A percentile compares a stretch with the other conserved stretches of the same genome.
Conservation (phyloP, 192 early-diverging fungal species). For the Coemansia sp. region DNA sequence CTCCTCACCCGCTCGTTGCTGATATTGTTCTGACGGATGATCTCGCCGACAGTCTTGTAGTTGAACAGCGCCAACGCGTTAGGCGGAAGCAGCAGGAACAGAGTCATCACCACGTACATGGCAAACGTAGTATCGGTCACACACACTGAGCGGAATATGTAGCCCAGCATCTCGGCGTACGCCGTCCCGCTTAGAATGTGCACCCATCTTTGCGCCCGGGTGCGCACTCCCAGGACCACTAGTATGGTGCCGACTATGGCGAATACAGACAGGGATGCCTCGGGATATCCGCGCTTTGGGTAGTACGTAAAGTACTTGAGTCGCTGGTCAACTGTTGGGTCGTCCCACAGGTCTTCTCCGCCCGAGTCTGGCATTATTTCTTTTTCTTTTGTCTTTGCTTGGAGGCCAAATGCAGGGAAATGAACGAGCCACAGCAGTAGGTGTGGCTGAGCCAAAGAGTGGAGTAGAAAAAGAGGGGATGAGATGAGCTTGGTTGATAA, state of each 20-base stretch:
- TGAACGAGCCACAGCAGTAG: not conserved
- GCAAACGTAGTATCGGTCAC: constrained; percentile 39
- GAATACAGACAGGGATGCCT: constrained; percentile 29
- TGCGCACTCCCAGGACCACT: constrained; percentile 16
- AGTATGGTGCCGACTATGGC: constrained; percentile 15
- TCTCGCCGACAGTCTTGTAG: constrained; percentile 39
- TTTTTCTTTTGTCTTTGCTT: not conserved
- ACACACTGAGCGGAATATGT: constrained; percentile 37
- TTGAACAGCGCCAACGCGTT: constrained; percentile 45
- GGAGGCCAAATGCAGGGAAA: not conserved
- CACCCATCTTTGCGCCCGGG: constrained; percentile 31
- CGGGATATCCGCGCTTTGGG: constrained; percentile 30
- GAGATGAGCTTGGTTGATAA: too few species aligned
- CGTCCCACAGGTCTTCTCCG: not conserved
- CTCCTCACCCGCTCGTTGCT: not conserved
- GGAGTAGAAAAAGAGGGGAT: too few species aligned
- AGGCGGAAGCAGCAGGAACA: constrained; percentile 37
- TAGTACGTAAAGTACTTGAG: constrained; percentile 44
- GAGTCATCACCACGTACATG: constrained; percentile 39
- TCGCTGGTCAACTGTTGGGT: constrained; percentile 15
- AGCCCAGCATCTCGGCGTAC: constrained; percentile 33
- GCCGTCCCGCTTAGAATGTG: constrained; percentile 39
- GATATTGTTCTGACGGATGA: constrained; percentile 11
- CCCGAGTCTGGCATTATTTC: not conserved
- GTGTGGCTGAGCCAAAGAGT: too few species aligned